phyloP scores from a whole-genome alignment of 441 rosid genomes.

The Kokia cookei region DNA sequence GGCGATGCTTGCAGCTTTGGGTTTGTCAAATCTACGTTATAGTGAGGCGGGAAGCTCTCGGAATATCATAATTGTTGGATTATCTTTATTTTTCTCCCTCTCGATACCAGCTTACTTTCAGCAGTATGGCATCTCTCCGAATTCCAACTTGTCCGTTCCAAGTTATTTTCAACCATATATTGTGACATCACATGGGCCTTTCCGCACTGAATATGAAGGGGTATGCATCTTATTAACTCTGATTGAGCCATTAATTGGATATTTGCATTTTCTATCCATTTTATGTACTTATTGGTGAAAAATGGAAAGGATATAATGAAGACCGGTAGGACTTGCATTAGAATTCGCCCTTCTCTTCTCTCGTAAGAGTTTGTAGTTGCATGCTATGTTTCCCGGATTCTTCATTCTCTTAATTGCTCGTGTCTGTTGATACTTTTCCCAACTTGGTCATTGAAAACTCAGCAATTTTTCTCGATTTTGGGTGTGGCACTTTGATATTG shows the following conservation, averaged over 20 bases:
- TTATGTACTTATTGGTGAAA: not conserved
- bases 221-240: not conserved
- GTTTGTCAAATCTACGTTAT: slow-evolving; percentile 87
- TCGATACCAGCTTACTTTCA: slow-evolving; percentile 94
- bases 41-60: slow-evolving; percentile 99
- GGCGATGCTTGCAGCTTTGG: slow-evolving; percentile 93
- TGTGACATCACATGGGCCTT: slow-evolving; percentile 88
- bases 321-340: not conserved
- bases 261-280: not conserved
- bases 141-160: slow-evolving; percentile 69
- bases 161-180: slow-evolving; percentile 82
- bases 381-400: too few species aligned
- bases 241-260: slow-evolving; percentile 22
- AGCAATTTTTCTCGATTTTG: too few species aligned
- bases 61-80: slow-evolving; percentile 87
- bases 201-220: slow-evolving; percentile 40
- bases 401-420: too few species aligned
- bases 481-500: too few species aligned
- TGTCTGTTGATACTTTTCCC: too few species aligned
- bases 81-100: slow-evolving; percentile 84
- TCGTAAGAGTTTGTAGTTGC: too few species aligned
- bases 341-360: not conserved
- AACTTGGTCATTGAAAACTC: too few species aligned
- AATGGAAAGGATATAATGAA: not conserved
- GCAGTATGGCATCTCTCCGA: slow-evolving; percentile 82